Evolutionary conservation across 176 grass and related monocot genomes (phyloP).

Genomic region (Metroxylon sagu): DNA sequence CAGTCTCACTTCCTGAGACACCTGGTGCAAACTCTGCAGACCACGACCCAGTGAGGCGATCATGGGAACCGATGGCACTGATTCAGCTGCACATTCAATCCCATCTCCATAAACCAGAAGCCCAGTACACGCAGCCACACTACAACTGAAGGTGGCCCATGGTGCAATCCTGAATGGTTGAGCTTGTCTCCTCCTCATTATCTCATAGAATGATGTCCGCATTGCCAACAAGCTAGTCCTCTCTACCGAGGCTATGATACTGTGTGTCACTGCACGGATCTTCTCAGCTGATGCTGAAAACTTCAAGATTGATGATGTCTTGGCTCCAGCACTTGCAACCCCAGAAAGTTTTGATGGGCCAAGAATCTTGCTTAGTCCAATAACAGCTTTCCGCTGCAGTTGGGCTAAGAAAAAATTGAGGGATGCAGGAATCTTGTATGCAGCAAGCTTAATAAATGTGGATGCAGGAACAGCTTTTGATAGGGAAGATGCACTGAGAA

Average conservation of each 20-base stretch:
- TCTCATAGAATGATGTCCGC: slow-evolving; percentile 86
- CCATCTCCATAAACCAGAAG: slow-evolving; percentile 65
- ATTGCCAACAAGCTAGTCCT: slow-evolving; percentile 75
- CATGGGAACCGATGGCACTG: slow-evolving; percentile 52
- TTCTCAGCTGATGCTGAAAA: slow-evolving; percentile 66
- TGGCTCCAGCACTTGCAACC: slow-evolving; percentile 36
- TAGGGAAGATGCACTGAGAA: slow-evolving; percentile 62
- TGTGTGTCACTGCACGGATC: slow-evolving; percentile 64
- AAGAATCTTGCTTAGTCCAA: slow-evolving; percentile 46
- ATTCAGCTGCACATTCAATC: slow-evolving; percentile 76
- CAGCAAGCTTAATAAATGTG: slow-evolving; percentile 55
- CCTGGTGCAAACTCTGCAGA: slow-evolving; percentile 58
- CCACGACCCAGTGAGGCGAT: slow-evolving; percentile 73
- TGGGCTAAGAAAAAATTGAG: slow-evolving; percentile 54
- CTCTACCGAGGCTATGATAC: slow-evolving; percentile 56
- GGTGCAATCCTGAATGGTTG: slow-evolving; percentile 53
- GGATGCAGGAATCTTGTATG: slow-evolving; percentile 55
- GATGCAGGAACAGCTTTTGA: slow-evolving; percentile 72
- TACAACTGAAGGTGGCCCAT: slow-evolving; percentile 74
- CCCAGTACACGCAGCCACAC: slow-evolving; percentile 52
- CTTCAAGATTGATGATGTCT: slow-evolving; percentile 46
- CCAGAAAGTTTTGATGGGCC: slow-evolving; percentile 33
- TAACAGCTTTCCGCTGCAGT: slow-evolving; percentile 44
- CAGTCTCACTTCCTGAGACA: slow-evolving; percentile 53
- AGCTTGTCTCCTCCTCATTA: slow-evolving; percentile 66